A percentile compares a stretch with the other conserved stretches of the same genome.
Evolutionary conservation across 306 rosid species (phyloP).

Genomic region (Begonia masoniana): DNA sequence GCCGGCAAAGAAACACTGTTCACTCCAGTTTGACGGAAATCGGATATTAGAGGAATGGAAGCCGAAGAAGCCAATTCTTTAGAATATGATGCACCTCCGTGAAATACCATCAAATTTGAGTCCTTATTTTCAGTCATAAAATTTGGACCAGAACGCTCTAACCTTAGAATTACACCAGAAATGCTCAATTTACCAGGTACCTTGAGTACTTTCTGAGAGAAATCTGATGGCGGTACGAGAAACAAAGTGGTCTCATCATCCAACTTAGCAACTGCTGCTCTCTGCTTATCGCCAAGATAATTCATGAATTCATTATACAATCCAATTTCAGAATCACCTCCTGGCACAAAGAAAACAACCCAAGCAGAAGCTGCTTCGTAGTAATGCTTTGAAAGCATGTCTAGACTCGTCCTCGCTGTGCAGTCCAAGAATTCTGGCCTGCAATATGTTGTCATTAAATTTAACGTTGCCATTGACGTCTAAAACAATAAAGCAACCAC

Average conservation of each 20-base stretch:
- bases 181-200: constrained; percentile 96
- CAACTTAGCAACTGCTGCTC: constrained; percentile 89
- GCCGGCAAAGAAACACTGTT: constrained; percentile 26
- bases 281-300: constrained; percentile 85
- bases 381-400: constrained; percentile 96
- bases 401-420: constrained; percentile 94
- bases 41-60: constrained; percentile 20
- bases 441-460: constrained; percentile 11
- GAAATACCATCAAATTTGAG: constrained; percentile 19
- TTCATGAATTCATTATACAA: constrained; percentile 88
- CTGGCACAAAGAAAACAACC: constrained; percentile 97
- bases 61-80: constrained; percentile 28
- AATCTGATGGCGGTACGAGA: constrained; percentile 96
- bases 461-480: background rate
- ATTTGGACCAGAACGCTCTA: constrained; percentile 58
- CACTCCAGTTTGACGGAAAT: constrained; percentile 35
- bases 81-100: constrained; percentile 27
- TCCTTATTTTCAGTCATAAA: constrained; percentile 38
- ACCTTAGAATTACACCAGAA: constrained; percentile 81
- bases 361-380: constrained; percentile 89
- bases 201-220: constrained; percentile 78
- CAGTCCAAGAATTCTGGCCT: constrained; percentile 95
- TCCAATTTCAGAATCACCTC: constrained; percentile 75
- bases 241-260: constrained; percentile 84
- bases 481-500: too few species aligned